Evolutionary conservation across 768 basidiomycete genomes (phyloP), one percentile per base, ranked within the genome.

Genomic region (Rubroboletus satanas): DNA sequence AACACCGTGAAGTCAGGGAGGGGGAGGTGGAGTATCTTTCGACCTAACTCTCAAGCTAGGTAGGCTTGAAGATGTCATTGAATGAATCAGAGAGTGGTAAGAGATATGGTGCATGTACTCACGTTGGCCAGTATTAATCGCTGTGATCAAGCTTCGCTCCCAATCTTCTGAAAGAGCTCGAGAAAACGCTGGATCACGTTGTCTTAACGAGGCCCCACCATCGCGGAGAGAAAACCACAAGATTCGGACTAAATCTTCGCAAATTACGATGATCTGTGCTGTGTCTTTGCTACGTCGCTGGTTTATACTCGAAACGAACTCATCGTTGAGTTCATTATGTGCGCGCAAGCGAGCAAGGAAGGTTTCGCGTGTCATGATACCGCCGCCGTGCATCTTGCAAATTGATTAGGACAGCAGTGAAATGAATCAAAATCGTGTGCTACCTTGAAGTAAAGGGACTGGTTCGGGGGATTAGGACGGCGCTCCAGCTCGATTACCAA

Each of bases 141-240:
- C 50, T 17, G 41, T 21, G 12, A 55, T 60, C 44, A 67, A 47
- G 28, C 42, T 10, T n/a, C 38, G 21, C 9, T 54, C 49, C 67
- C 65, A 69, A 17, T 55, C 39, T 44, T 65, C 55, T 39, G 62
- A 31, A 44, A 60, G 54, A 10, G 55, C 49, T 18, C 54, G 58
- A 46, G 67, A 66, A 8, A 64, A 0, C 15, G 28, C 55, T 23
- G 50, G 47, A 28, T 66, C 62, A 12, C 54, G 43, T 31, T 51
- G 51, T 42, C 66, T 57, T 26, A 59, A 42, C 1, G 52, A 53
- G 21, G 67, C 64, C 7, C 67, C 67, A 7, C 65, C 65, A 41
- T 71, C 66, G 4, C 61, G 59, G 18, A 66, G 48, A 26, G 68
- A 68, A 46, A 72, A 68, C 71, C 71, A 71, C 37, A 71, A 48